Conservation (phyloP, 495 filamentous ascomycete genomes). For the Hypoxylon lenormandii region DNA sequence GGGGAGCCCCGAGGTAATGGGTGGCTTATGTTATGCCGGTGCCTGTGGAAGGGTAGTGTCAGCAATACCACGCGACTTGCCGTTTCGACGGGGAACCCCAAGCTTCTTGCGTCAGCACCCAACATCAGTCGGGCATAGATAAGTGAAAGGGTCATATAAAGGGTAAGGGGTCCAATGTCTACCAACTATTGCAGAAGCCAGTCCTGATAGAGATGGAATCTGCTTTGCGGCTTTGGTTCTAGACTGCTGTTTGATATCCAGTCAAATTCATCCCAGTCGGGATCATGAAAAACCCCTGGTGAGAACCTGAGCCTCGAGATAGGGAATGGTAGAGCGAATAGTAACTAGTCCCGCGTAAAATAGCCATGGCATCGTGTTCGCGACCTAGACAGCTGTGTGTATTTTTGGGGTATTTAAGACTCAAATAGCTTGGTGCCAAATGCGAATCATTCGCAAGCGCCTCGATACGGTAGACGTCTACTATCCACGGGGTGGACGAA, state of each 20-base stretch:
- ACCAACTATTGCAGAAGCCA: conserved; percentile 10
- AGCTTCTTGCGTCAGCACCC: conserved; percentile 50
- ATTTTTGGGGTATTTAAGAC: conserved; percentile 17
- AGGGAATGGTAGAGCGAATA: background rate
- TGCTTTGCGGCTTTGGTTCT: background rate
- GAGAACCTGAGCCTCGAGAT: background rate
- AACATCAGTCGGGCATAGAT: conserved; percentile 27
- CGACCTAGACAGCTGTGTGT: background rate
- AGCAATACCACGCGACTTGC: conserved; percentile 44
- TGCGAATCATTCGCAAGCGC: background rate
- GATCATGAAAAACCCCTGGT: background rate
- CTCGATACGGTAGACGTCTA: background rate
- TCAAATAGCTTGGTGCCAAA: background rate
- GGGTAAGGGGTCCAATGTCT: conserved; percentile 7
- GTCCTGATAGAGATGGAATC: conserved; percentile 7
- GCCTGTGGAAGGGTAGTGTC: conserved; percentile 38
- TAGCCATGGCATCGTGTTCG: conserved; percentile 1
- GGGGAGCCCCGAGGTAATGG: conserved; percentile 43
- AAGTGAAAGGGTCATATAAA: conserved; percentile 19
- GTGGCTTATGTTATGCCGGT: conserved; percentile 45
- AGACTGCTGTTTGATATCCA: background rate
- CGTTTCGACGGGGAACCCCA: conserved; percentile 30
- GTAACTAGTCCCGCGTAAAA: background rate
- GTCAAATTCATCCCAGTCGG: conserved; percentile 1
- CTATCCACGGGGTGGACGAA: background rate